Percentiles rank a stretch among this genome's conserved stretches.
phyloP scores from a whole-genome alignment of 1,284 basidiomycete species.

The Microbotryum intermedium region DNA sequence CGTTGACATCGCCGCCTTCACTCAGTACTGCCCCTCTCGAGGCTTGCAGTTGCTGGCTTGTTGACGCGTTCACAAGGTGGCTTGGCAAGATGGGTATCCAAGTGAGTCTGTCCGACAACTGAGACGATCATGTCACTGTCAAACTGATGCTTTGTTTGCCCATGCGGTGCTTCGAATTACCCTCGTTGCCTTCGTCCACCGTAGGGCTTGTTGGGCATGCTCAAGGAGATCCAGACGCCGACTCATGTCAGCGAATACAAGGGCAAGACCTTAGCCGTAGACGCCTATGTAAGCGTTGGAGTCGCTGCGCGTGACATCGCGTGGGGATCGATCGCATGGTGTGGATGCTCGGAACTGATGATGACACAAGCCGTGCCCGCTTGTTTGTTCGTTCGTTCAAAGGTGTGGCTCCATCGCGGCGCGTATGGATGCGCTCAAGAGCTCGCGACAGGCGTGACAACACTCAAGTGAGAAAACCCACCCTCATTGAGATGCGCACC shows the following conservation, averaged over 20 bases:
- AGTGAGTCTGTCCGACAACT: no score
- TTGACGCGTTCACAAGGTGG: no score
- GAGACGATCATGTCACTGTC: no score
- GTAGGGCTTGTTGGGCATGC: slow-evolving; percentile 82
- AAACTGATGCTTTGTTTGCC: background rate
- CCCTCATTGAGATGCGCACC: background rate
- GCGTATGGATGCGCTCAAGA: slow-evolving; percentile 86
- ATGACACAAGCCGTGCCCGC: background rate
- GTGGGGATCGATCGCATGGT: background rate
- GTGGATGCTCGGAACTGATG: background rate
- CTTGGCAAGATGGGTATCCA: no score
- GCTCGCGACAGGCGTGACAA: slow-evolving; percentile 71
- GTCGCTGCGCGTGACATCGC: background rate
- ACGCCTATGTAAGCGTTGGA: slow-evolving; percentile 25
- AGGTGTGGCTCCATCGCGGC: slow-evolving; percentile 97
- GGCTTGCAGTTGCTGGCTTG: no score
- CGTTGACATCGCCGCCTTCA: no score
- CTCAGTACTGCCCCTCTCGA: no score
- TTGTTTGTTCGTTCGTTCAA: slow-evolving; percentile 46
- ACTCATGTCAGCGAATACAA: slow-evolving; percentile 70
- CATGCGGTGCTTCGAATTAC: background rate
- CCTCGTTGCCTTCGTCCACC: slow-evolving; percentile 42
- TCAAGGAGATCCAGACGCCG: slow-evolving; percentile 78
- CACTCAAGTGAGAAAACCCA: slow-evolving; percentile 58
- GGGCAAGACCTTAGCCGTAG: slow-evolving; percentile 34